Evolutionary conservation across 1,284 basidiomycete genomes (phyloP).

Genomic region (Xerocomus amazonicus): DNA sequence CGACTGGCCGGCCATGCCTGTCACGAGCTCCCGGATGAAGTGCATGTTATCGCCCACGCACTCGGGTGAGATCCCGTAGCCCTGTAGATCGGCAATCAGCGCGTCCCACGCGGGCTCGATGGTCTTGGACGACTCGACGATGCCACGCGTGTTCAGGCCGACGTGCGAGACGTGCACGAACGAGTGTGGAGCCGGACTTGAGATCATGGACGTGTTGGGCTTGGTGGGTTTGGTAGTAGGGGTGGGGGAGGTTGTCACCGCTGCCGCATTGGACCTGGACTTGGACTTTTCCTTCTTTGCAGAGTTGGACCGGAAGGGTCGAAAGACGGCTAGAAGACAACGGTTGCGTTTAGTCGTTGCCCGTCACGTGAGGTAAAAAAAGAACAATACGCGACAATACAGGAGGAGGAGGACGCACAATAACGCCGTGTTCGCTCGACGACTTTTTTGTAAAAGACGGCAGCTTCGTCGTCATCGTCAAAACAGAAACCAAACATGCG

Average conservation of each 20-base stretch:
- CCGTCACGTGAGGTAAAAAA: background rate
- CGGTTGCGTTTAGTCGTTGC: background rate
- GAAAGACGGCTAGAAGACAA: slow-evolving; percentile 23
- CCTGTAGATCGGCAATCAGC: slow-evolving; percentile 60
- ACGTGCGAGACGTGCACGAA: slow-evolving; percentile 89
- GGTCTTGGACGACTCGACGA: slow-evolving; percentile 69
- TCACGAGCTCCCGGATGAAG: slow-evolving; percentile 67
- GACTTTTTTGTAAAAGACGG: slow-evolving; percentile 49
- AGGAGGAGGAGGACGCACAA: slow-evolving; percentile 20
- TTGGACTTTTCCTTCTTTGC: slow-evolving; percentile 25
- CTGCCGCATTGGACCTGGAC: background rate
- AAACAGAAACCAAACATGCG: slow-evolving; percentile 78
- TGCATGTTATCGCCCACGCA: slow-evolving; percentile 58
- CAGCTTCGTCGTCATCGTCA: slow-evolving; percentile 63
- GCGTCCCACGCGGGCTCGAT: slow-evolving; percentile 77
- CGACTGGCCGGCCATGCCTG: slow-evolving; percentile 20
- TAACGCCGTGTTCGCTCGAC: slow-evolving; percentile 36
- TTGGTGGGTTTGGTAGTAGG: slow-evolving; percentile 3
- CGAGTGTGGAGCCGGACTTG: slow-evolving; percentile 66
- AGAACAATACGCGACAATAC: background rate
- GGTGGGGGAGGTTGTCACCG: background rate
- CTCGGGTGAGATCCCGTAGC: slow-evolving; percentile 52
- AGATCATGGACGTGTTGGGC: slow-evolving; percentile 64
- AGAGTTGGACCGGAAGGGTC: slow-evolving; percentile 24
- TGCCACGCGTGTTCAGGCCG: slow-evolving; percentile 66